Base-by-base conservation (phyloP, 148 eudicot genomes). In the Gaultheria prostrata region DNA sequence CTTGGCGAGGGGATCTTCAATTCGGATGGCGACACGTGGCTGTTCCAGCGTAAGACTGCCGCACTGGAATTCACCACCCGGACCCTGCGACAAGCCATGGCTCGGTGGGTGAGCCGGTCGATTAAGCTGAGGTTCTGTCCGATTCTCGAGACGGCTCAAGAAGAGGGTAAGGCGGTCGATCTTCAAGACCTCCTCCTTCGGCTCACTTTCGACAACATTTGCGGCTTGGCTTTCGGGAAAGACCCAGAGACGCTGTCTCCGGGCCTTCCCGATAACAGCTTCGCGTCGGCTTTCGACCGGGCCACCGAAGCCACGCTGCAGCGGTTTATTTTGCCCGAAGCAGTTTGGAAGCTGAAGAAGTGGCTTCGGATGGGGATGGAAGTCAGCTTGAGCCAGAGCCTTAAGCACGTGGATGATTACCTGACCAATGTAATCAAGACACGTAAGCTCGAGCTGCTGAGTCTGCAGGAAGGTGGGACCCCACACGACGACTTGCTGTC, bases 1-100 rank as follows among this genome's bases (percentile, higher is more conserved):
- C 89, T 95, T 0, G 98, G 98, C 0, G 90, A 92, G 51, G 98
- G 98, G 15, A 95, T 95, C 80, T 95, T 95, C 63, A 95, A 95
- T 21, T 93, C 98, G 0, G 98, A 95, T 43, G 98, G 98, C 26
- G 95, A 94, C 89, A 94, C 98, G 89, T 95, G 98, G 98, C 89
- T 95, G 57, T 94, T 95, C 85, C 98, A 95, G 81, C 84, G 98
- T 13, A 95, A 94, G 88, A 95, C 98, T 5, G 98, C 98, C 39
- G 98, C 98, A n/a, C 85, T 94, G 84, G 98, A 95, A 39, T 95
- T 94, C 82, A 94, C 98, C 70, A 95, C 98, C 50, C 85, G 98
- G 81, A 95, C 98, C 1, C 87, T 95, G 1, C 84, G 98, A 6
- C 98, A 94, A 76, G 98, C 98, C 70, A 95, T 95, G 98, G 98